phyloP scores from a whole-genome alignment of 2,329 filamentous ascomycete species.

The Fusarium torreyae region DNA sequence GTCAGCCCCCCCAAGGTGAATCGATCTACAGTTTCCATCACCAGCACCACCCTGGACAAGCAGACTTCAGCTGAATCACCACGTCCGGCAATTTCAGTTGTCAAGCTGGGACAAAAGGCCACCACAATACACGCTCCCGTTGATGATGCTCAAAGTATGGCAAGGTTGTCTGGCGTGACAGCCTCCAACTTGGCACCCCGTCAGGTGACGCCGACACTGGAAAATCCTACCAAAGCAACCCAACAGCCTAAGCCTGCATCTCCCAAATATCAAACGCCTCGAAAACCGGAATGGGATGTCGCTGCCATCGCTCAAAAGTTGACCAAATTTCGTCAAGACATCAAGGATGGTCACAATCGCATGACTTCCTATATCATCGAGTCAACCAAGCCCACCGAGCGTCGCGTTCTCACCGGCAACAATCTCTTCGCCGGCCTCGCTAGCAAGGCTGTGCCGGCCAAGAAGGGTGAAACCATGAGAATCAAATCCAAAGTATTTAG shows the following conservation, averaged over 20 bases:
- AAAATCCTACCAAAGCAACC: constrained; percentile 28
- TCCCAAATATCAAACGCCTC: constrained; percentile 44
- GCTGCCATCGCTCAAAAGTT: constrained; percentile 61
- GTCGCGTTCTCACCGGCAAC: constrained; percentile 58
- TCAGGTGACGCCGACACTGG: constrained; percentile 46
- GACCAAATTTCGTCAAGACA: constrained; percentile 58
- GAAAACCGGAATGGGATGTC: constrained; percentile 58
- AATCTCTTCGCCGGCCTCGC: constrained; percentile 66
- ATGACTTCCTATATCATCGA: constrained; percentile 63
- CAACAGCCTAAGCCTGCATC: constrained; percentile 31
- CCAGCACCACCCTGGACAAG: constrained; percentile 11
- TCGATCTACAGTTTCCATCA: constrained; percentile 33
- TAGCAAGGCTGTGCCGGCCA: constrained; percentile 54
- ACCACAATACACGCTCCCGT: constrained; percentile 19
- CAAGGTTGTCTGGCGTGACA: constrained; percentile 41
- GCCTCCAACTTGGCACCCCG: constrained; percentile 40
- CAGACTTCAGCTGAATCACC: constrained; percentile 12
- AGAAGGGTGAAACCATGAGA: constrained; percentile 60
- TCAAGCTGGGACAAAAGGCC: constrained; percentile 24
- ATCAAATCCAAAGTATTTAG: constrained; percentile 66
- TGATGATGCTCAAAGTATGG: constrained; percentile 46
- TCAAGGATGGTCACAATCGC: constrained; percentile 62
- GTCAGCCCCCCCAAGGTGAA: constrained; percentile 52
- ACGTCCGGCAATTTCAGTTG: constrained; percentile 3
- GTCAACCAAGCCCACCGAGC: constrained; percentile 59